Evolutionary conservation across 2,329 filamentous ascomycete genomes (phyloP).

Genomic region (Neobulgaria alba): DNA sequence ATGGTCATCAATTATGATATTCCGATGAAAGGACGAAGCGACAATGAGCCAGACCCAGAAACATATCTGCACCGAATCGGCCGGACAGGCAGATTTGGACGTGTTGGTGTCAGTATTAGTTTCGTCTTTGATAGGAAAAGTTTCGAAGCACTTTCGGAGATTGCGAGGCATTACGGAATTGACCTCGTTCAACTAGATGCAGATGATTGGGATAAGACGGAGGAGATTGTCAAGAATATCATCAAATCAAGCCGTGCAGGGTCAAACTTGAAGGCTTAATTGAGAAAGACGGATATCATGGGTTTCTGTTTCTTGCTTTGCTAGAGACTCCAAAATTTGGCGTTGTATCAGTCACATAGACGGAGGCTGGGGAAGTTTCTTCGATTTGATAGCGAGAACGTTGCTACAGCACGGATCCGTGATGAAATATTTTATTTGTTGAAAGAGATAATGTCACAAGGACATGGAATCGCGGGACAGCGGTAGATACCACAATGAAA

Average conservation of each 20-base stretch:
- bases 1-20: constrained; percentile 98
- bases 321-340: not conserved
- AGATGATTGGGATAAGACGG: constrained; percentile 84
- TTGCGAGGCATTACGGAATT: constrained; percentile 71
- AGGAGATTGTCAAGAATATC: constrained; percentile 70
- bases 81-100: constrained; percentile 91
- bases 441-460: too few relatives aligned
- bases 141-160: constrained; percentile 70
- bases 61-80: constrained; percentile 98
- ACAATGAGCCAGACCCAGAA: constrained; percentile 80
- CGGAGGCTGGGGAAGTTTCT: not conserved
- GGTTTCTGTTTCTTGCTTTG: not conserved
- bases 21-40: constrained; percentile 65
- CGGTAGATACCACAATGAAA: too few relatives aligned
- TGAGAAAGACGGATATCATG: not conserved
- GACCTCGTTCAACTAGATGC: constrained; percentile 75
- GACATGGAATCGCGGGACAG: too few relatives aligned
- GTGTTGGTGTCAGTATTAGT: constrained; percentile 90
- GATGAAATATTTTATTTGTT: too few relatives aligned
- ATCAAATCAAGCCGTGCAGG: constrained; percentile 63
- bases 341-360: not conserved
- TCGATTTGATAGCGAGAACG: not conserved
- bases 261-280: not conserved
- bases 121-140: constrained; percentile 84
- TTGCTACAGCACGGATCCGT: too few relatives aligned